Evolutionary conservation across 371 early-diverging fungal species (phyloP), one percentile per base, ranked within the genome.

Genomic region (Catenaria anguillulae): DNA sequence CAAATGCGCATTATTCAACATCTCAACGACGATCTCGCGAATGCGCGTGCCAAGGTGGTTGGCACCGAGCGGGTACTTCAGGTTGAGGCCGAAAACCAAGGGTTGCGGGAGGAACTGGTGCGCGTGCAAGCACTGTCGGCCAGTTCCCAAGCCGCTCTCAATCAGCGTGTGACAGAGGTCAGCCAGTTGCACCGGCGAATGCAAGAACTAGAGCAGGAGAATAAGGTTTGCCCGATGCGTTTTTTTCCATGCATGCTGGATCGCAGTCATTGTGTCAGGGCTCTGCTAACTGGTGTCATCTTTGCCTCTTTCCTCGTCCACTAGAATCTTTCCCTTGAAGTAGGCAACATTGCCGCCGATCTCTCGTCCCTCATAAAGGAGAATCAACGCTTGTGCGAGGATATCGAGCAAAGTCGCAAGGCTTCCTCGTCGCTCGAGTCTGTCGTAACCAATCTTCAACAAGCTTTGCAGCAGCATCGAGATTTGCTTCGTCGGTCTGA

Each of bases 341-440:
- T 58, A 15, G 36, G 29, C 26, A 58, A 58, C 31, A 36, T 58
- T 1, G 43, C 58, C 13, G 23, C 42, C 24, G 58, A 58, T 10
- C 31, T 58, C 29, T 24, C 58, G 36, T 26, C 58, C 19, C 40
- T 58, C 17, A 58, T 42, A 34, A 58, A 58, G 43, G 58, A 58
- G 21, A 58, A 58, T 19, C 58, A 36, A 31, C 36, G 31, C 17
- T 40, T 40, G 40, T 8, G 46, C n/a, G n/a, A n/a, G n/a, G n/a
- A n/a, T n/a, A n/a, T n/a, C n/a, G n/a, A n/a, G n/a, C n/a, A n/a
- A n/a, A n/a, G n/a, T n/a, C n/a, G n/a, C n/a, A n/a, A n/a, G n/a
- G n/a, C n/a, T n/a, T n/a, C n/a, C n/a, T n/a, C n/a, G n/a, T n/a
- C n/a, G n/a, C n/a, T n/a, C n/a, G n/a, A n/a, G n/a, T n/a, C n/a